Base-by-base conservation (phyloP, 495 filamentous ascomycete genomes). In the Hypoxylon perforatum region DNA sequence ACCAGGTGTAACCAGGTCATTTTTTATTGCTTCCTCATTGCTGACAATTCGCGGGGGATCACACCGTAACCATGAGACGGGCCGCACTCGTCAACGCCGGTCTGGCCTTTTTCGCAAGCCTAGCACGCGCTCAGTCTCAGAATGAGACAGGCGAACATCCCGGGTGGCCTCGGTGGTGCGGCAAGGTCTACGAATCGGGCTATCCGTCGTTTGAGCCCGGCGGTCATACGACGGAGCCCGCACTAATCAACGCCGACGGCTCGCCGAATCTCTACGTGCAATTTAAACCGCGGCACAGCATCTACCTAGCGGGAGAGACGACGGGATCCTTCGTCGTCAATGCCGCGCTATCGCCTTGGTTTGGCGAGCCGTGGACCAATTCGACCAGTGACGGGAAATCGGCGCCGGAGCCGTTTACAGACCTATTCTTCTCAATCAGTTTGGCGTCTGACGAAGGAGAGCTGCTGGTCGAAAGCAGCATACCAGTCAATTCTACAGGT, bases 201-300 rank as follows among this genome's bases (percentile, higher is more conserved):
- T 87, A 87, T 71, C 77, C 80, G 0, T 79, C 78, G 3, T 88
- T 87, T 65, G 78, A 89, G 39, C 89, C 88, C 0, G 88, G 87
- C 51, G 89, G 89, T 12, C 81, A 82, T 70, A 78, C 87, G 0
- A 57, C 76, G 2, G 65, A 77, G 23, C 88, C 89, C 2, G 35
- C 72, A 0, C 65, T 63, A 0, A 61, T 61, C 19, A 69, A 64
- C 38, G 79, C 81, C 8, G 65, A 77, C n/a, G 72, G 61, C 0
- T 81, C 81, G 8, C 73, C 86, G 10, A 74, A 77, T 48, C 70
- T 92, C 0, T 74, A 90, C 71, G 69, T 92, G 12, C 80, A 81
- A 15, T 74, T 91, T 56, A 79, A 83, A 25, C 85, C 88, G 4
- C 84, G 86, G 4, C 81, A 89, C 69, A 87, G 76, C 44, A 76